Base-by-base conservation (phyloP, 306 rosid species). In the Rosa multiflora region DNA sequence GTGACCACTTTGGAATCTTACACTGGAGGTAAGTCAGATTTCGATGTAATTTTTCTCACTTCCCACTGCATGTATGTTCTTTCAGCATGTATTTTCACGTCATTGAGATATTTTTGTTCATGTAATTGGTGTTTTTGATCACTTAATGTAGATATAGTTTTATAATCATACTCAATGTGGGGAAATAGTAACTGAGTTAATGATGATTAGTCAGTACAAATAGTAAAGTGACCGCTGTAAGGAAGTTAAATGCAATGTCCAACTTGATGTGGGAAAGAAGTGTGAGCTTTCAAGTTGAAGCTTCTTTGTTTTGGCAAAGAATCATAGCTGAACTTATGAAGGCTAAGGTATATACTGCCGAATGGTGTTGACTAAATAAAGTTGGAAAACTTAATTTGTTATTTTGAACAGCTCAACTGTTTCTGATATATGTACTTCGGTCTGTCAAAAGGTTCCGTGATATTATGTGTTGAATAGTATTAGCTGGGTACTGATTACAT, bases 1-100 rank as follows among this genome's bases (percentile, higher is more conserved):
- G 93, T 96, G 55, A 85, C 77, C 44, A 91, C 96, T 73, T 79
- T 91, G 72, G 81, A 80, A 9, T 96, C 99, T 48, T 96, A 96
- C 83, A 96, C 99, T 0, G 99, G 99, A 88, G 99, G 99, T 93
- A 81, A 64, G 77, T 0, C 63, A 47, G 52, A 42, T 77, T 66
- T 21, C 62, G 49, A 76, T 52, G 56, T 15, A 42, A 58, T 75
- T 73, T 32, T 17, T 23, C 4, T 75, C 76, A 39, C 53, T 76
- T 47, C 3, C 9, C 49, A 6, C 15, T 77, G 12, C 59, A 42
- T 71, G 26, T 37, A n/a, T 64, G 59, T 76, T 48, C 44, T 23
- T 17, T 40, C 5, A 20, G 5, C 37, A 8, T 72, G 51, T 43
- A 79, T 13, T n/a, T 40, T 26, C 14, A 29, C 47, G 43, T 66